Conservation (phyloP, 2,329 filamentous ascomycete species). For the Pseudogymnoascus sp. region DNA sequence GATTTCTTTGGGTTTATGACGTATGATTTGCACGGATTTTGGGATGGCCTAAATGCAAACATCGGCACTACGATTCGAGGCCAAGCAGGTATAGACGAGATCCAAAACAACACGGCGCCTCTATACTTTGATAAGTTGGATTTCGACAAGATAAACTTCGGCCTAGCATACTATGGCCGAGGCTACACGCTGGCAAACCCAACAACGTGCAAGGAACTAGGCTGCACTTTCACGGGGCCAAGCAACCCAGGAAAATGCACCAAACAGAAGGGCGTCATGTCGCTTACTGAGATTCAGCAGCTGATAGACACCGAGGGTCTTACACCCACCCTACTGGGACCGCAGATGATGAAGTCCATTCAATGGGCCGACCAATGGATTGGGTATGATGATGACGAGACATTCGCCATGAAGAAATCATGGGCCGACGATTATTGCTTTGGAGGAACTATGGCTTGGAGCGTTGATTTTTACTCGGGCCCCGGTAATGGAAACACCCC, state of each 20-base stretch:
- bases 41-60: conserved; percentile 30
- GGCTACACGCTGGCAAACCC: conserved; percentile 29
- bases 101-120: conserved; percentile 29
- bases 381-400: conserved; percentile 24
- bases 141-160: conserved; percentile 37
- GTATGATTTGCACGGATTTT: conserved; percentile 36
- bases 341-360: conserved; percentile 12
- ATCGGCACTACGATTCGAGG: conserved; percentile 28
- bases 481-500: conserved; percentile 15
- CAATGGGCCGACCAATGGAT: conserved; percentile 23
- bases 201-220: conserved; percentile 14
- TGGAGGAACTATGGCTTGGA: conserved; percentile 24
- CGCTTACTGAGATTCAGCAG: conserved; percentile 28
- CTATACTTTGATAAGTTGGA: conserved; percentile 36
- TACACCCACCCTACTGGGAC: not conserved
- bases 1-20: conserved; percentile 31
- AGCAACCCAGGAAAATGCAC: conserved; percentile 21
- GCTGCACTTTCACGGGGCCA: conserved; percentile 18
- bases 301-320: conserved; percentile 15
- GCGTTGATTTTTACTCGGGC: conserved; percentile 20
- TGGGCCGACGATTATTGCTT: conserved; percentile 24
- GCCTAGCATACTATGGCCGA: conserved; percentile 40
- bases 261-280: conserved; percentile 25
- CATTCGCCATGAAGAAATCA: conserved; percentile 19
- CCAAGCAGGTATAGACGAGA: conserved; percentile 37